Percentiles rank a stretch among this genome's conserved stretches.
Conservation (phyloP, 2,329 filamentous ascomycete genomes). For the Trichocomaceae sp. region DNA sequence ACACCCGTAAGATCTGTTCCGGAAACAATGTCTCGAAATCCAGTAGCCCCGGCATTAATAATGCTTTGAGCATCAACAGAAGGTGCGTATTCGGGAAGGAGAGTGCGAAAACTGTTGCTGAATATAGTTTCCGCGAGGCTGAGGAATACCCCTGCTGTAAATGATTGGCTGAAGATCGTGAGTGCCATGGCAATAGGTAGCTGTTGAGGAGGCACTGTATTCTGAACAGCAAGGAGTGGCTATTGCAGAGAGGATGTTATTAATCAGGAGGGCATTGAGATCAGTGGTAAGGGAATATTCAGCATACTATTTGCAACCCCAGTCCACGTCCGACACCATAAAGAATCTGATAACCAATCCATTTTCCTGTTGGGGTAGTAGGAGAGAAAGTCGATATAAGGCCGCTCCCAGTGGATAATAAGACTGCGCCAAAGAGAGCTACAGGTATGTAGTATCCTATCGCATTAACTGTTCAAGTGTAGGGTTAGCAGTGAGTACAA, state of each 20-base stretch:
- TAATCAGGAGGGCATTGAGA: too few species aligned
- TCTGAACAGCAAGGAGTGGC: slow-evolving; percentile 18
- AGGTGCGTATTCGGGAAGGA: slow-evolving; percentile 13
- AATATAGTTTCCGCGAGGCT: slow-evolving; percentile 19
- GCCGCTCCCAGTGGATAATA: slow-evolving; percentile 23
- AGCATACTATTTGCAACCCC: slow-evolving; percentile 18
- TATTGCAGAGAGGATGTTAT: slow-evolving; percentile 15
- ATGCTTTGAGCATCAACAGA: slow-evolving; percentile 3
- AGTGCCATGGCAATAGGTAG: slow-evolving; percentile 19
- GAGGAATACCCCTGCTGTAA: background rate
- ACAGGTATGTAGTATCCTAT: slow-evolving; percentile 22
- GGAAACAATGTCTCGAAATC: background rate
- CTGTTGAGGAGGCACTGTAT: slow-evolving; percentile 16
- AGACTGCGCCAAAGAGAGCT: slow-evolving; percentile 19
- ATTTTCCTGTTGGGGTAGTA: slow-evolving; percentile 15
- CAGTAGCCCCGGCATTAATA: slow-evolving; percentile 28
- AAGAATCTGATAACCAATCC: slow-evolving; percentile 23
- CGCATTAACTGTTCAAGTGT: background rate
- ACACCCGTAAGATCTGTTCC: slow-evolving; percentile 20
- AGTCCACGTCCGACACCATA: slow-evolving; percentile 21
- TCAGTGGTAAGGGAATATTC: slow-evolving; percentile 14
- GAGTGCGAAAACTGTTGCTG: slow-evolving; percentile 16
- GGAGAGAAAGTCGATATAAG: slow-evolving; percentile 29
- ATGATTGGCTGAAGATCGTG: background rate
- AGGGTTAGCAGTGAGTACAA: background rate